Conservation (phyloP, 805 yeast genomes). For the Ogataea sp. region DNA sequence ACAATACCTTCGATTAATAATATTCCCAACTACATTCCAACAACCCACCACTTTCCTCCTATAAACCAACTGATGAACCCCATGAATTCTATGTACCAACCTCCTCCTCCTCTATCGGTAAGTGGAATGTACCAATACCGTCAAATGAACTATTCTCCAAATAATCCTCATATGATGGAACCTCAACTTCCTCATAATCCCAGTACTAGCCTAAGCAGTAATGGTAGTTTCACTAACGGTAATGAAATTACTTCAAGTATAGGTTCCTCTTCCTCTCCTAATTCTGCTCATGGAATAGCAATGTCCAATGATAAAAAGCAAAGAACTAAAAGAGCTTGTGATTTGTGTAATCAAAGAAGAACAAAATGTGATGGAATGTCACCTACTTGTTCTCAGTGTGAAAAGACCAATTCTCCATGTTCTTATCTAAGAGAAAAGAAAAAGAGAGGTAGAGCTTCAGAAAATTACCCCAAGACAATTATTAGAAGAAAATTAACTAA, state of each 20-base stretch:
- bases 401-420: slow-evolving; percentile 23
- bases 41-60: neutral
- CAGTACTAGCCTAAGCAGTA: too few relatives aligned
- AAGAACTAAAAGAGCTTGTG: slow-evolving; percentile 34
- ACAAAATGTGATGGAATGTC: slow-evolving; percentile 39
- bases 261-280: too few relatives aligned
- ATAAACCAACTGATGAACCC: neutral
- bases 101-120: too few relatives aligned
- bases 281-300: neutral
- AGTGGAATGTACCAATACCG: too few relatives aligned
- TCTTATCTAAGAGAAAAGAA: slow-evolving; percentile 35
- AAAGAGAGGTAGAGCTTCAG: slow-evolving; percentile 39
- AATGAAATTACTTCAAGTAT: too few relatives aligned
- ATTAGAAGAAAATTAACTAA: slow-evolving; percentile 18
- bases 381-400: slow-evolving; percentile 36
- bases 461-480: slow-evolving; percentile 29
- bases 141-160: too few relatives aligned
- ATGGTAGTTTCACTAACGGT: too few relatives aligned
- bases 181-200: too few relatives aligned
- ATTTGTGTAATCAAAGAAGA: slow-evolving; percentile 36
- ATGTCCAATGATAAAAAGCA: slow-evolving; percentile 4
- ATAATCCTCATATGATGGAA: too few relatives aligned
- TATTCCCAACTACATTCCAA: neutral
- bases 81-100: neutral
- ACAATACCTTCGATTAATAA: too few relatives aligned